Evolutionary conservation across 305 asterid species (phyloP), one percentile per base, ranked within the genome.

Genomic region (Rubia balearica): DNA sequence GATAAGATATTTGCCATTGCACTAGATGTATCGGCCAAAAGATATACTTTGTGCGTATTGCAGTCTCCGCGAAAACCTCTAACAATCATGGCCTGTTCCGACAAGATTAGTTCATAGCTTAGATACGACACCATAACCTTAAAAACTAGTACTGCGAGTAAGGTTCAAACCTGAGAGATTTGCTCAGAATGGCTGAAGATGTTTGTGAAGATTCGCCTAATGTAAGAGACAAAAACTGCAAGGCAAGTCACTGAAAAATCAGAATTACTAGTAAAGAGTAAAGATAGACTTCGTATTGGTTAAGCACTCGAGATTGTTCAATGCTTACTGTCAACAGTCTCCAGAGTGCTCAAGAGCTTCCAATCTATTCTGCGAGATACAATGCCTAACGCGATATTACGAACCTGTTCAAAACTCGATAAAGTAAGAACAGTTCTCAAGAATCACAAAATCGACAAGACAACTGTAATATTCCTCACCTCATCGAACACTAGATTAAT

Each of bases 51-150:
- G 89, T 91, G 91, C 48, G 86, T 68, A 63, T 81, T 42, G 72
- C 91, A 78, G 82, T 91, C 96, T 46, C 99, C 97, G 74, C 93
- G 85, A 73, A 94, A 94, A 14, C 97, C 99, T 81, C 99, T 81
- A 41, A 91, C 90, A 57, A 94, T 91, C 99, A 94, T 94, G 8
- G 99, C 99, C 99, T 91, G 89, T 81, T 40, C 10, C 42, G 22
- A 55, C 53, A 41, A 63, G n/a, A 38, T 16, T 51, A n/a, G 41
- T 19, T 36, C 42, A 12, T 10, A 7, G 57, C 57, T 51, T 4
- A 51, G 57, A 51, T 51, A 10, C 6, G 51, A 42, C 22, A 19
- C 21, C 22, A 27, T 42, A 41, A n/a, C 2, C 30, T 24, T 43
- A 8, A 22, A 30, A 42, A 9, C 67, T 13, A 61, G 51, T 45